Base-by-base conservation (phyloP, 352 stramenopile species). In the Phytophthora ramorum region DNA sequence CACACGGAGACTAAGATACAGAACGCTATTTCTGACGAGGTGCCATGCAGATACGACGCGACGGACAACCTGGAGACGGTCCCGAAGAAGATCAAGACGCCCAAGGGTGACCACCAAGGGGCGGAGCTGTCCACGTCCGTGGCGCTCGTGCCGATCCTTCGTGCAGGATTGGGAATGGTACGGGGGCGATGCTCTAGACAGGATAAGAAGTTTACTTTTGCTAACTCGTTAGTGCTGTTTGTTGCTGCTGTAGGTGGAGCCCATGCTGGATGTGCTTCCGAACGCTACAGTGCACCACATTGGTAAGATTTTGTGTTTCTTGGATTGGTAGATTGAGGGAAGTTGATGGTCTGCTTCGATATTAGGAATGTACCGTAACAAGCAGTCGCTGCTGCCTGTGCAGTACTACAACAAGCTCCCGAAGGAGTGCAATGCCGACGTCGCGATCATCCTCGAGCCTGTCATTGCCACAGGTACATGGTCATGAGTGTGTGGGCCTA, bases 351-450 rank as follows among this genome's bases (percentile, higher is more conserved):
- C 7, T 45, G 14, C 2, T 41, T 10, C 37, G 6, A 30, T 8
- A 19, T 0, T 40, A 93, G 86, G 86, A 46, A 95, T 95, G 85
- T 97, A 97, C 73, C 87, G 89, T 54, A 92, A 93, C 74, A 97
- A 98, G 57, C 81, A 94, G 46, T 94, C 84, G 44, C 77, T 98
- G 8, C 66, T 98, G 26, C 97, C 97, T 3, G 95, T 99, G n/a
- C 94, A 99, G 67, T 99, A 99, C 85, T 99, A 99, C 83, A 99
- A 99, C 87, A 97, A 98, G 64, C 80, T 99, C 3, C 97, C 97
- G 2, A 97, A 98, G 57, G 83, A 97, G 64, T 97, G 95, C 76
- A 83, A 92, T 37, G 76, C 84, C 14, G 92, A 98, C 55, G 89
- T 97, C 34, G 97, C 97, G 8, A 98, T 99, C 62, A 82, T 99